Evolutionary conservation across 73 alveolate genomes (phyloP).

Genomic region (Blepharisma stoltei): DNA sequence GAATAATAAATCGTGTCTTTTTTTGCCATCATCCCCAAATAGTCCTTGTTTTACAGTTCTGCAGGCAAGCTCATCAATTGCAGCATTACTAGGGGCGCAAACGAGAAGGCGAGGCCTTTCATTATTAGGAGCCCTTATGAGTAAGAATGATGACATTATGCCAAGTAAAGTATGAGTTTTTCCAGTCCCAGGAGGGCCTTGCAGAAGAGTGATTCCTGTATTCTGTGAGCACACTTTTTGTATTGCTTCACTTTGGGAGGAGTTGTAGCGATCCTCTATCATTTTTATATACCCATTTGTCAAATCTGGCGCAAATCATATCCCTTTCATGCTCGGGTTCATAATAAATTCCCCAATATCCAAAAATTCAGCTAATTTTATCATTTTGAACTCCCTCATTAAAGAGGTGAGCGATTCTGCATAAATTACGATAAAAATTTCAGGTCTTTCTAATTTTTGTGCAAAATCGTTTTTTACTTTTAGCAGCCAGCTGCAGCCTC

Average conservation of each 20-base stretch:
- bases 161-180: constrained; percentile 30
- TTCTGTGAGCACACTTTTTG: not conserved
- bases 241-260: not conserved
- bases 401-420: not conserved
- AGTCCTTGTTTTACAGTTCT: constrained; percentile 51
- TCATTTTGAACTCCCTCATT: constrained; percentile 28
- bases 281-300: not conserved
- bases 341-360: not conserved
- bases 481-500: not conserved
- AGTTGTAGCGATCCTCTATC: not conserved
- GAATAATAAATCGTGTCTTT: constrained; percentile 30
- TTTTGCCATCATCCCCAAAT: constrained; percentile 45
- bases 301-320: not conserved
- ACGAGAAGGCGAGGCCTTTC: constrained; percentile 43
- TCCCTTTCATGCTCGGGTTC: not conserved
- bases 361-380: constrained; percentile 12
- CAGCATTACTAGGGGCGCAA: constrained; percentile 85
- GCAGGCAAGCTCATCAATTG: constrained; percentile 78
- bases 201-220: not conserved
- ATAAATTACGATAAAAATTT: not conserved
- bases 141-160: not conserved
- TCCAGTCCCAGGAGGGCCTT: constrained; percentile 40
- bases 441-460: not conserved
- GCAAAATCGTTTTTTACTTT: not conserved
- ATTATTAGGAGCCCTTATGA: not conserved